Conservation (phyloP, 495 filamentous ascomycete species). For the Parachaetomium inaequale region DNA sequence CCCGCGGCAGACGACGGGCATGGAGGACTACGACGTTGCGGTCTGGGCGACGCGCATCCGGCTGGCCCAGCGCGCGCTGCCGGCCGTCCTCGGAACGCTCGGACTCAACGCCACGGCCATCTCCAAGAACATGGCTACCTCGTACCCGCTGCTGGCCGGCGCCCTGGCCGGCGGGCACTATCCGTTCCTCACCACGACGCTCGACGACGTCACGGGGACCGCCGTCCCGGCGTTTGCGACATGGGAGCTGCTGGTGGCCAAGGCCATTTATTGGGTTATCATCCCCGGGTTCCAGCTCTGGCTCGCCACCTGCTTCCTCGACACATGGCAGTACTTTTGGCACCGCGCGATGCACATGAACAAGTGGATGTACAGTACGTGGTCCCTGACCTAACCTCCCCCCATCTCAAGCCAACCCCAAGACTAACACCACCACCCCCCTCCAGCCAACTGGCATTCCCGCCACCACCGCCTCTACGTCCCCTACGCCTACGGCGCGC, state of each 20-base stretch:
- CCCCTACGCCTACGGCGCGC: slow-evolving; percentile 92
- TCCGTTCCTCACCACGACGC: slow-evolving; percentile 49
- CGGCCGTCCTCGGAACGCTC: slow-evolving; percentile 51
- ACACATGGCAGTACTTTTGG: slow-evolving; percentile 96
- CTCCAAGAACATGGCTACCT: slow-evolving; percentile 52
- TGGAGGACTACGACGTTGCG: slow-evolving; percentile 77
- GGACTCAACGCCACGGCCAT: slow-evolving; percentile 56
- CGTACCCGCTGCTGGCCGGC: slow-evolving; percentile 63
- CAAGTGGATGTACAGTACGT: slow-evolving; percentile 92
- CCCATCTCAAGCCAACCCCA: background rate
- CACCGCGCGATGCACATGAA: slow-evolving; percentile 94
- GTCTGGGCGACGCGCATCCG: slow-evolving; percentile 75
- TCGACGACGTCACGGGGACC: slow-evolving; percentile 42
- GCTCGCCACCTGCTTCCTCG: slow-evolving; percentile 67
- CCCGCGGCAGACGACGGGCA: slow-evolving; percentile 60
- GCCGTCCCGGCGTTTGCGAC: slow-evolving; percentile 54
- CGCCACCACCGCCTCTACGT: slow-evolving; percentile 95
- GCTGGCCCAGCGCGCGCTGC: slow-evolving; percentile 64
- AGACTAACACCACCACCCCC: background rate
- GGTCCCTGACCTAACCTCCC: background rate
- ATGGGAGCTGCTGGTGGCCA: slow-evolving; percentile 75
- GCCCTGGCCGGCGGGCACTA: slow-evolving; percentile 71
- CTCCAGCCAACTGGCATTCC: slow-evolving; percentile 77
- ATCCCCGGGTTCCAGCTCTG: slow-evolving; percentile 73
- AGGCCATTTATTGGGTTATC: slow-evolving; percentile 71